Evolutionary conservation across 2,329 filamentous ascomycete species (phyloP).

Genomic region (Corynespora cassiicola): DNA sequence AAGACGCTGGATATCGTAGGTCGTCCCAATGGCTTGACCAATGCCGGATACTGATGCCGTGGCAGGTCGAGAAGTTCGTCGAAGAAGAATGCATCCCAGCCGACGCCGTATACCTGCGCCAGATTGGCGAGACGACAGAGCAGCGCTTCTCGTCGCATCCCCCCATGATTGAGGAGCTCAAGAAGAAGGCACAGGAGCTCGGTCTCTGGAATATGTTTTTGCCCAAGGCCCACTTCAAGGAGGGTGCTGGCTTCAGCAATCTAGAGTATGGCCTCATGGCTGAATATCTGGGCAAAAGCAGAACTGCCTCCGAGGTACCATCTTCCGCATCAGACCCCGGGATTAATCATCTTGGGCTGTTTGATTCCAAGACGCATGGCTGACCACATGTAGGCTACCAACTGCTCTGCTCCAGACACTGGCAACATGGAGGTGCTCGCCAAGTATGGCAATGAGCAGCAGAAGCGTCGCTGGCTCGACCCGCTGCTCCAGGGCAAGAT

Average conservation of each 20-base stretch:
- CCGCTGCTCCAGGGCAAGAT: constrained; percentile 86
- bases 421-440: constrained; percentile 96
- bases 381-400: constrained; percentile 64
- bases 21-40: not conserved
- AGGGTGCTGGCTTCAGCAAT: constrained; percentile 93
- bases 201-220: constrained; percentile 99
- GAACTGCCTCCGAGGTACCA: constrained; percentile 64
- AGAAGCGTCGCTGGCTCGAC: constrained; percentile 83
- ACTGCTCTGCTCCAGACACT: constrained; percentile 90
- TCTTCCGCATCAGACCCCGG: no score
- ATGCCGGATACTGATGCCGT: not conserved
- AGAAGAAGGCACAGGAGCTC: constrained; percentile 79
- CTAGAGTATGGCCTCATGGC: constrained; percentile 98
- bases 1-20: constrained; percentile 78
- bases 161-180: constrained; percentile 84
- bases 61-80: constrained; percentile 88
- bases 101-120: constrained; percentile 80
- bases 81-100: constrained; percentile 84
- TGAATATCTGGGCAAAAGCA: constrained; percentile 88
- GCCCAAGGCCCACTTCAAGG: constrained; percentile 91
- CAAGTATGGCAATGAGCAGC: constrained; percentile 84
- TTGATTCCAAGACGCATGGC: not conserved
- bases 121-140: constrained; percentile 74
- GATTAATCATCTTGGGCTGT: not conserved
- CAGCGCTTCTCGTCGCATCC: constrained; percentile 82